These are phyloP conservation scores for Phytomonas serpens DNA, from an alignment of 208 protist genomes.

Conservation along the genomic window DNA sequence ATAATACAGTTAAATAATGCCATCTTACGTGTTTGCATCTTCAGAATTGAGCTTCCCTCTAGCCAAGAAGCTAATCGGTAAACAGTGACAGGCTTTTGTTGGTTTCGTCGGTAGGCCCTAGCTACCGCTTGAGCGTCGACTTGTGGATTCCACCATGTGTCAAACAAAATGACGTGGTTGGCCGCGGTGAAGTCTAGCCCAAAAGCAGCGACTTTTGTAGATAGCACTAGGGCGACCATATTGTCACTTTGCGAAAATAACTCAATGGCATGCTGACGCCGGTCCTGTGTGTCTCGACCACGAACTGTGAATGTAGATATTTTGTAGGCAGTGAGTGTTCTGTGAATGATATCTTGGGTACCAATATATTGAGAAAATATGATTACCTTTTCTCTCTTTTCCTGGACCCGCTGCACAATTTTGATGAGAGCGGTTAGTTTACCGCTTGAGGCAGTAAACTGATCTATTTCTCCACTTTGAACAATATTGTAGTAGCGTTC, in stretches of 20 bases:
- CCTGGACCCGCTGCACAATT: constrained; percentile 40
- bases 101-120: constrained; percentile 97
- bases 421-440: constrained; percentile 66
- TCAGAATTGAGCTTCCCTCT: constrained; percentile 47
- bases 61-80: constrained; percentile 89
- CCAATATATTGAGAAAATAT: constrained; percentile 87
- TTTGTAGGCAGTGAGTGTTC: constrained; percentile 39
- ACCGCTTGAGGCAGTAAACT: constrained; percentile 57
- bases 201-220: constrained; percentile 95
- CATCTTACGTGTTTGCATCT: constrained; percentile 60
- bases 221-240: constrained; percentile 86
- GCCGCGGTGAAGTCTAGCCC: constrained; percentile 98
- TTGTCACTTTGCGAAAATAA: constrained; percentile 48
- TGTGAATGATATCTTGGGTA: constrained; percentile 70
- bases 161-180: constrained; percentile 98
- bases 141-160: constrained; percentile 98
- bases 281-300: constrained; percentile 55
- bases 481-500: constrained; percentile 40
- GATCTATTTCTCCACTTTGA: constrained; percentile 25
- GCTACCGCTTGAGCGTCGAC: constrained; percentile 95
- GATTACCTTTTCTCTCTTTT: constrained; percentile 60
- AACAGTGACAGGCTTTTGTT: constrained; percentile 94
- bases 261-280: constrained; percentile 39
- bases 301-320: constrained; percentile 54
- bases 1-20: constrained; percentile 78